These are phyloP conservation scores for Camellia oleifera DNA, from an alignment of 179 eudicot species.

Conservation along the genomic window DNA sequence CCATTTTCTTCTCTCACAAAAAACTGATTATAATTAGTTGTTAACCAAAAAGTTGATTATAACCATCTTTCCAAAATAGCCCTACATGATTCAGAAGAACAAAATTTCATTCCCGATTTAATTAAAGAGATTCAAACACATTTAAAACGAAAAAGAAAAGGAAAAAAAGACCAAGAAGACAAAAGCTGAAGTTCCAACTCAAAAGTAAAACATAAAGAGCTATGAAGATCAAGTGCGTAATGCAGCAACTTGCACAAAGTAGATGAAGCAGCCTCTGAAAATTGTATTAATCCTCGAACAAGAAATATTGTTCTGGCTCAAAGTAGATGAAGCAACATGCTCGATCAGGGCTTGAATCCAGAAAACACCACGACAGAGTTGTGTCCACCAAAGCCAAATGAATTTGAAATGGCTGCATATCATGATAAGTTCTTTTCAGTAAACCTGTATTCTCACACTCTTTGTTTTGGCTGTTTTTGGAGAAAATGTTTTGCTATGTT, in stretches of 20 bases:
- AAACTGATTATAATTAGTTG: too few species aligned
- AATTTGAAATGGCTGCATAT: conserved; percentile 84
- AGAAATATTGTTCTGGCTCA: conserved; percentile 4
- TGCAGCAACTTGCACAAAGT: conserved; percentile 1
- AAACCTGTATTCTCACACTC: background rate
- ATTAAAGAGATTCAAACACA: background rate
- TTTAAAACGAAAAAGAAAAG: background rate
- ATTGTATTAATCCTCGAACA: background rate
- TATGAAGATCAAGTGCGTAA: background rate
- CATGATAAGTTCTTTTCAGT: background rate
- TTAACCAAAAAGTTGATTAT: too few species aligned
- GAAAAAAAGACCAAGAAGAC: background rate
- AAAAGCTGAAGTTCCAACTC: conserved; percentile 6
- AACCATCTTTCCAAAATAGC: too few species aligned
- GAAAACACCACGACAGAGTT: conserved; percentile 90
- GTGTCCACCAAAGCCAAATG: conserved; percentile 95
- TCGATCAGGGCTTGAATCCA: conserved; percentile 69
- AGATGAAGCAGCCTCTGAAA: conserved; percentile 8
- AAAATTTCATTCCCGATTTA: conserved; percentile 18
- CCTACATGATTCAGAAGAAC: background rate
- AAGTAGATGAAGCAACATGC: background rate
- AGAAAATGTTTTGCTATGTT: too few species aligned
- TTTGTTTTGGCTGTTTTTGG: too few species aligned
- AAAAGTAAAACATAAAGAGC: conserved; percentile 7
- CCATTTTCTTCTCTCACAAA: too few species aligned